phyloP scores from a whole-genome alignment of 2,329 filamentous ascomycete genomes.

The Cytospora piceae region DNA sequence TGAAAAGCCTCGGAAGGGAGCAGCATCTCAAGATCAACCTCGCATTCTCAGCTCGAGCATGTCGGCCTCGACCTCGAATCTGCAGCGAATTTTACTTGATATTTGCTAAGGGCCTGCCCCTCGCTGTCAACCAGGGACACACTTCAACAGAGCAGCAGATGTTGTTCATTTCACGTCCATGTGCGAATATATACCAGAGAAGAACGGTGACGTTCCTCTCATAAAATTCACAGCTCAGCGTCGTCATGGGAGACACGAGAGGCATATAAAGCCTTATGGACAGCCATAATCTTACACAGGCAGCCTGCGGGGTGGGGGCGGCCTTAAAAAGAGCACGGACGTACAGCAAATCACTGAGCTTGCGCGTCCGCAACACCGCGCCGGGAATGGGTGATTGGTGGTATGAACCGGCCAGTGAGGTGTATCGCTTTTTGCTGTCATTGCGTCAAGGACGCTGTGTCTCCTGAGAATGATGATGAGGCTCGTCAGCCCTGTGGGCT shows the following conservation, averaged over 20 bases:
- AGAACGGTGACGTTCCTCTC: not conserved
- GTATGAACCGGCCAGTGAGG: not conserved
- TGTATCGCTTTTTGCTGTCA: not conserved
- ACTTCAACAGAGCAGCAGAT: not conserved
- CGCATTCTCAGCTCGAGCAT: not conserved
- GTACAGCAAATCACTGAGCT: not conserved
- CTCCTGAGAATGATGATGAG: not conserved
- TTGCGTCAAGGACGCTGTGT: not conserved
- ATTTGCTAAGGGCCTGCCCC: not conserved
- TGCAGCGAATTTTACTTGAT: not conserved
- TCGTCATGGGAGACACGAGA: not conserved
- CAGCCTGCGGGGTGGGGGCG: not conserved
- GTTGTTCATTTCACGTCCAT: not conserved
- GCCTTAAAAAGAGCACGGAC: not conserved
- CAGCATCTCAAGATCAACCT: not conserved
- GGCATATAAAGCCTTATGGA: not conserved
- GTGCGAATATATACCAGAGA: not conserved
- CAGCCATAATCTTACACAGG: not conserved
- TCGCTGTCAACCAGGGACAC: not conserved
- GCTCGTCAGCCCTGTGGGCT: not conserved
- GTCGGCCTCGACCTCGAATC: not conserved
- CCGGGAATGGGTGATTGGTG: not conserved
- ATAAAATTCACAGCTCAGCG: not conserved
- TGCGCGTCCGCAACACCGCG: not conserved
- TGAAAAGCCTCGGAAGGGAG: not conserved